Evolutionary conservation across 139 green algal species (phyloP), one percentile per base, ranked within the genome.

Genomic region (Picochlorum costavermella): DNA sequence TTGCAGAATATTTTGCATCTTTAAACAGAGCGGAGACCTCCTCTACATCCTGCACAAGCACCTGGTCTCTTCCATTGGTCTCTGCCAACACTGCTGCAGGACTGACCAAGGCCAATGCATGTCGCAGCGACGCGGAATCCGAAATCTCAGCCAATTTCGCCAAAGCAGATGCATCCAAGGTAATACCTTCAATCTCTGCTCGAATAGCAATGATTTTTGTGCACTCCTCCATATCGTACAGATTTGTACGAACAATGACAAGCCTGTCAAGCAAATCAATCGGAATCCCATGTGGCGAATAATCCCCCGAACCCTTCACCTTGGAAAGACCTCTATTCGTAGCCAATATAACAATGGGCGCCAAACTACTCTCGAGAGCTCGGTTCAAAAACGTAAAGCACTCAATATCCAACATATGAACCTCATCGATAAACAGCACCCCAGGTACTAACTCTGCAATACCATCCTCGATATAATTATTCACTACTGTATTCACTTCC

Each of bases 331-430:
- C 92, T 50, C 94, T 75, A 80, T 99, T 99, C 67, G 94, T 99
- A 33, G 94, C 94, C 71, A 98, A 92, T 60, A 98, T 87, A 26
- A 98, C 94, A 37, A 98, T 98, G 65, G 94, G 94, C 3, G 94
- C 86, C 9, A 98, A 81, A 20, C 77, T 75, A 60, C 60, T 84
- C 81, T 99, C 94, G 50, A 99, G 78, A 20, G 90, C 90, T 20
- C 86, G 70, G 77, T 98, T 98, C 17, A 99, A 82, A 78, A 92
- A 98, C 11, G 94, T 96, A 83, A 99, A 97, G 80, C 92, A 96
- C 83, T 98, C 92, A 28, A 96, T 96, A 83, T 96, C 88, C 61
- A 98, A 81, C 90, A 98, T 97, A 85, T 97, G 92, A 17, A 74
- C 76, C 82, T 99, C 94, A 63, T 99, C 94, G 20, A 99, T 90